Base-by-base conservation (phyloP, 495 filamentous ascomycete species). In the Immersiella caudata region DNA sequence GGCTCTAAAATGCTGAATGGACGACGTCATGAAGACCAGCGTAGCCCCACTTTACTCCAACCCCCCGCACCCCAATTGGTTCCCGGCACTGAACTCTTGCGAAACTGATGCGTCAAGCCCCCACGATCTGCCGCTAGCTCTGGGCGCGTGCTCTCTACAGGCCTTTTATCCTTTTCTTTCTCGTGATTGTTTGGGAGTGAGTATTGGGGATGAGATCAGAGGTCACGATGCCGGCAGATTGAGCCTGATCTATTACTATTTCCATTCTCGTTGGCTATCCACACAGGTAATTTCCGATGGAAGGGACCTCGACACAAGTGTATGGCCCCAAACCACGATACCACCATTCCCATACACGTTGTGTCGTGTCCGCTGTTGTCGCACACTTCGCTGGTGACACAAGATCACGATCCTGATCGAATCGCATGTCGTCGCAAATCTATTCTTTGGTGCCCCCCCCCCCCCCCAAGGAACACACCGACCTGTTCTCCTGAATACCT, bases 1-100 rank as follows among this genome's bases (percentile, higher is more conserved):
- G 26, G 26, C 6, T 20, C 22, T 16, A 33, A 27, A 6, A 14
- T 33, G 8, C 25, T 59, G 21, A 33, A 59, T 59, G 56, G 56
- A 59, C 22, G 56, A 59, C 56, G 56, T 59, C 56, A 59, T 59
- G 56, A n/a, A 59, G 20, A 27, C 11, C 56, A 1, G 7, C 21
- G 24, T 2, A 24, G 2, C 52, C 52, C 52, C 8, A 6, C 52
- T 24, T 55, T 26, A 16, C 52, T 26, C 21, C 52, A 55, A 22
- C n/a, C 22, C n/a, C 6, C 52, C 25, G 2, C 14, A 55, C 52
- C 20, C 20, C 52, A 22, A 55, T 55, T 55, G 20, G 52, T 26
- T 22, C 52, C 52, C 8, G 20, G 2, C 52, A 8, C 29, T 33
- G 29, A n/a, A 55, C 9, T 55, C 3, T 22, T 55, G 21, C 52